Conservation (phyloP, 192 early-diverging fungal species). For the Allomyces macrogynus region DNA sequence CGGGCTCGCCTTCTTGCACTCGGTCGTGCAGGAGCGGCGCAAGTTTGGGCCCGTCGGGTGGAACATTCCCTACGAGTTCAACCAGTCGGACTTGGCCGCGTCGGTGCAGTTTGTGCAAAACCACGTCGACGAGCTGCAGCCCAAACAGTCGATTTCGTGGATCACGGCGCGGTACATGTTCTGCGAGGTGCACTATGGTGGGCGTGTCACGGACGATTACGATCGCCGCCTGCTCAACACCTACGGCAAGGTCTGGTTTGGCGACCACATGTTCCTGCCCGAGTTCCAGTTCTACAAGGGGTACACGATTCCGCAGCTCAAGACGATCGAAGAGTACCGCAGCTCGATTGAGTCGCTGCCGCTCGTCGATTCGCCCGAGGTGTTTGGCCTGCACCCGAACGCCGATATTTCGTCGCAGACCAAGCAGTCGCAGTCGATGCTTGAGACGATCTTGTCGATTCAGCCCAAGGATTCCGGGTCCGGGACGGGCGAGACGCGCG, state of each 20-base stretch:
- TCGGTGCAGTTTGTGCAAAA: constrained; percentile 46
- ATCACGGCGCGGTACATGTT: constrained; percentile 42
- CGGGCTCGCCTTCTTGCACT: constrained; percentile 41
- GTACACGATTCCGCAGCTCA: constrained; percentile 39
- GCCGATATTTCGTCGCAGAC: constrained; percentile 42
- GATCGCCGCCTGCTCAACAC: constrained; percentile 32
- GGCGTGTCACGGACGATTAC: constrained; percentile 40
- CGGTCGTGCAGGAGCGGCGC: constrained; percentile 38
- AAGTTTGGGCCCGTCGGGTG: constrained; percentile 47
- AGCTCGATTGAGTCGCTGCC: constrained; percentile 34
- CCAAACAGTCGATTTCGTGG: constrained; percentile 38
- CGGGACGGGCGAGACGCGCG: constrained; percentile 35
- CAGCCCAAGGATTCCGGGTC: constrained; percentile 39
- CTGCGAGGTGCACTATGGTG: constrained; percentile 47
- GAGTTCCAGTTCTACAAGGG: constrained; percentile 41
- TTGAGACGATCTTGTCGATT: constrained; percentile 43
- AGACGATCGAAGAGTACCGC: constrained; percentile 39
- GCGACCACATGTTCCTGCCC: constrained; percentile 45
- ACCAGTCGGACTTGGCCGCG: constrained; percentile 41
- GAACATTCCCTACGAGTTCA: constrained; percentile 54
- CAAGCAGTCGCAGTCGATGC: constrained; percentile 36
- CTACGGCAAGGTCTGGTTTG: constrained; percentile 47
- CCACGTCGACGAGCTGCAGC: constrained; percentile 43
- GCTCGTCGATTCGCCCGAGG: constrained; percentile 37
- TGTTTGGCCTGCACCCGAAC: constrained; percentile 44